Conservation (phyloP, 2,329 filamentous ascomycete species). For the Setomelanomma holmii region DNA sequence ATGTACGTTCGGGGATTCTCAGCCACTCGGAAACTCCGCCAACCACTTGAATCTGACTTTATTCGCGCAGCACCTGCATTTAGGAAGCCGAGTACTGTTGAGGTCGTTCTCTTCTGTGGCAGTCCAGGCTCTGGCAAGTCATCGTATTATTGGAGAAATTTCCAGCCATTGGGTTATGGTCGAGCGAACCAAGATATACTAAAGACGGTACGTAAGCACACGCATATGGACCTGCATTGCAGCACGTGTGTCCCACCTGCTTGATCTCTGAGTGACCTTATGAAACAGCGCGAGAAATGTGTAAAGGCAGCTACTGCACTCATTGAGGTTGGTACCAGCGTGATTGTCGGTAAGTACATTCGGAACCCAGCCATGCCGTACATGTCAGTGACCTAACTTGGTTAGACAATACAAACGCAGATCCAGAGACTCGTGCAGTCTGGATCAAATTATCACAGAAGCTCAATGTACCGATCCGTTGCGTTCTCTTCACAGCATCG, state of each 20-base stretch:
- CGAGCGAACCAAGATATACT: constrained; percentile 90
- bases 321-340: constrained; percentile 69
- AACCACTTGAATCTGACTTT: constrained; percentile 27
- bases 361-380: constrained; percentile 21
- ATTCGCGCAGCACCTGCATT: constrained; percentile 46
- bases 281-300: constrained; percentile 65
- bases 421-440: constrained; percentile 74
- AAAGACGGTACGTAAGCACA: constrained; percentile 65
- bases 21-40: constrained; percentile 18
- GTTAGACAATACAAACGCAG: constrained; percentile 93
- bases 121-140: constrained; percentile 92
- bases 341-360: constrained; percentile 74
- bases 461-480: constrained; percentile 77
- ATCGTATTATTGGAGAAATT: constrained; percentile 81
- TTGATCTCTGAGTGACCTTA: constrained; percentile 39
- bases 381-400: constrained; percentile 19
- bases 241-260: constrained; percentile 36
- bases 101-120: constrained; percentile 86
- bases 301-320: constrained; percentile 74
- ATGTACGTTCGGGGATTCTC: constrained; percentile 35
- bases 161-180: constrained; percentile 80
- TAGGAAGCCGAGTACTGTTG: constrained; percentile 69
- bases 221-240: constrained; percentile 5
- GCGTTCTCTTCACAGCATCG: constrained; percentile 81
- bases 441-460: constrained; percentile 80